These are phyloP conservation scores for Cenchrus purpureus DNA, from an alignment of 176 grass and related monocot genomes.

Conservation along the genomic window DNA sequence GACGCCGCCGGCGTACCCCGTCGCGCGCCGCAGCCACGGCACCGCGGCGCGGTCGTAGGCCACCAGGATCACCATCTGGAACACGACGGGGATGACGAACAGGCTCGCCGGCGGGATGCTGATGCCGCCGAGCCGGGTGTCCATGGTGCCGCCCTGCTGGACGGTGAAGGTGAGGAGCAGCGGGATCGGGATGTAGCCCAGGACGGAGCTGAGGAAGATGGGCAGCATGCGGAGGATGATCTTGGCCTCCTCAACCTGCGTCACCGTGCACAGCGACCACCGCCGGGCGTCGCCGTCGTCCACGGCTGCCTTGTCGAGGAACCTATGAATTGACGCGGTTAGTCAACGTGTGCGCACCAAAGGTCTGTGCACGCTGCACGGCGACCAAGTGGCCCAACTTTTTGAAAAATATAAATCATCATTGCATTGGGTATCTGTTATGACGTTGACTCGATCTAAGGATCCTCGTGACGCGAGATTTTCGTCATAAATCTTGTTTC, in stretches of 20 bases:
- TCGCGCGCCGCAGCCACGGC: conserved; percentile 50
- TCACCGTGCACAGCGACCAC: conserved; percentile 38
- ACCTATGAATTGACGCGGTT: conserved; percentile 16
- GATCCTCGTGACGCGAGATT: no score
- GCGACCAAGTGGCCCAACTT: background rate
- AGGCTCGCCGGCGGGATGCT: conserved; percentile 68
- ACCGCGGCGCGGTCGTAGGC: conserved; percentile 55
- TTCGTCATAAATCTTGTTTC: no score
- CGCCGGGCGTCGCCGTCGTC: conserved; percentile 33
- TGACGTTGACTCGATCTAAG: no score
- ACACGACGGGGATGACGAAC: conserved; percentile 60
- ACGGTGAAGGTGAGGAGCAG: conserved; percentile 67
- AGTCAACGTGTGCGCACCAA: background rate
- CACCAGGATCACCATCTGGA: conserved; percentile 60
- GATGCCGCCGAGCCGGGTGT: conserved; percentile 55
- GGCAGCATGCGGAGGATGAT: conserved; percentile 61
- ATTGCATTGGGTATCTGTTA: no score
- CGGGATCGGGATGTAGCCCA: conserved; percentile 58
- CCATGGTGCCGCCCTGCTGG: conserved; percentile 63
- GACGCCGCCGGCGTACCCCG: conserved; percentile 51
- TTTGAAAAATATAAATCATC: no score
- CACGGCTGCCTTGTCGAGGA: conserved; percentile 46
- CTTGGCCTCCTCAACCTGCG: conserved; percentile 10
- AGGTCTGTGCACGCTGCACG: background rate
- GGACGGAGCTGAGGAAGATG: conserved; percentile 60